Conservation (phyloP, 23 red algal species). For the Gracilaria caudata region DNA sequence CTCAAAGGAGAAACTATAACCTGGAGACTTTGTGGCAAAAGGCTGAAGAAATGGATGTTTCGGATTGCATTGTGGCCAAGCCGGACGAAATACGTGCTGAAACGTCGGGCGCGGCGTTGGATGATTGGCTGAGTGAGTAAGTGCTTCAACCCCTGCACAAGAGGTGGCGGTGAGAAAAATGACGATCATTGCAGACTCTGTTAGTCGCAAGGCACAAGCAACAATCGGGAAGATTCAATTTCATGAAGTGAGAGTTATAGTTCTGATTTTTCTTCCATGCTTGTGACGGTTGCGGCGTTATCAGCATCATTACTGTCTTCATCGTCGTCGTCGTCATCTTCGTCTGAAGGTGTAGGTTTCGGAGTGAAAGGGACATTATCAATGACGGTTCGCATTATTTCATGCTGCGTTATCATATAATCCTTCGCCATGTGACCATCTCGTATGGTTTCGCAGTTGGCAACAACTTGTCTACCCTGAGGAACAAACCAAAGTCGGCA, state of each 20-base stretch:
- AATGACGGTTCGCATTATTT: conserved; percentile 65
- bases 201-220: neutral
- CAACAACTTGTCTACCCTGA: conserved; percentile 54
- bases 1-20: conserved; percentile 80
- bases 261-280: conserved; percentile 36
- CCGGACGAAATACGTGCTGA: conserved; percentile 20
- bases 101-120: conserved; percentile 23
- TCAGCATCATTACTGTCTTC: conserved; percentile 46
- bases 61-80: conserved; percentile 46
- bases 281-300: neutral
- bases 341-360: conserved; percentile 30
- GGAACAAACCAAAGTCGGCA: conserved; percentile 64
- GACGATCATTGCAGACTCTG: neutral
- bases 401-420: conserved; percentile 53
- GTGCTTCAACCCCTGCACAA: too few species aligned
- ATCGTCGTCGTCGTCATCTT: conserved; percentile 68
- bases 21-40: conserved; percentile 82
- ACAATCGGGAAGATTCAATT: neutral
- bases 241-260: neutral
- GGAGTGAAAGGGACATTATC: conserved; percentile 70
- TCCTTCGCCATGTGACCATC: conserved; percentile 76
- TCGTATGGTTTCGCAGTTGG: conserved; percentile 71
- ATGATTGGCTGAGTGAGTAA: conserved; percentile 69
- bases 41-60: conserved; percentile 83
- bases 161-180: neutral